Evolutionary conservation across 176 grass and related monocot species (phyloP).

Genomic region (Guadua angustifolia): DNA sequence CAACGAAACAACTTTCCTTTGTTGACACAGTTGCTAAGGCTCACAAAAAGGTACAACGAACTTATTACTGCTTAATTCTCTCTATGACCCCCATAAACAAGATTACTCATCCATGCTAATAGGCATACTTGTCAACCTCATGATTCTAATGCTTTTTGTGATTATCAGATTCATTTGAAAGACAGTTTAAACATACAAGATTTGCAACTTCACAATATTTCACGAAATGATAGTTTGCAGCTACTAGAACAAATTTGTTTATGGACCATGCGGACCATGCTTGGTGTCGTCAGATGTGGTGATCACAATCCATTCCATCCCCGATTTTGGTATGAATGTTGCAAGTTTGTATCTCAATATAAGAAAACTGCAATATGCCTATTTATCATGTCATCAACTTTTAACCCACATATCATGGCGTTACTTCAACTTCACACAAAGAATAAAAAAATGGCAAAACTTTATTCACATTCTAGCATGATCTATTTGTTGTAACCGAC

Average conservation of each 20-base stretch:
- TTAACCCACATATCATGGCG: not conserved
- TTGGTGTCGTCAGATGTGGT: not conserved
- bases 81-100: not conserved
- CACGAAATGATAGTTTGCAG: not conserved
- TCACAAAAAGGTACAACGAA: not conserved
- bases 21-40: not conserved
- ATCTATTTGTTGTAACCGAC: not conserved
- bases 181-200: constrained; percentile 3
- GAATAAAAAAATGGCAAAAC: not conserved
- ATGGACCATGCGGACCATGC: not conserved
- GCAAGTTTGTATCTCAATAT: not conserved
- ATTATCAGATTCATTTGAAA: not conserved
- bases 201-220: not conserved
- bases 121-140: not conserved
- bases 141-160: not conserved
- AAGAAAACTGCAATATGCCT: not conserved
- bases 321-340: not conserved
- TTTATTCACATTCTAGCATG: not conserved
- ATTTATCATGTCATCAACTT: not conserved
- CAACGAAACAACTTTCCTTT: not conserved
- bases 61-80: not conserved
- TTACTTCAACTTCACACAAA: not conserved
- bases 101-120: not conserved
- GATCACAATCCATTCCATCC: not conserved
- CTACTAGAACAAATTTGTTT: not conserved